Conservation (phyloP, 2,329 filamentous ascomycete genomes). For the Calonectria ilicicola region DNA sequence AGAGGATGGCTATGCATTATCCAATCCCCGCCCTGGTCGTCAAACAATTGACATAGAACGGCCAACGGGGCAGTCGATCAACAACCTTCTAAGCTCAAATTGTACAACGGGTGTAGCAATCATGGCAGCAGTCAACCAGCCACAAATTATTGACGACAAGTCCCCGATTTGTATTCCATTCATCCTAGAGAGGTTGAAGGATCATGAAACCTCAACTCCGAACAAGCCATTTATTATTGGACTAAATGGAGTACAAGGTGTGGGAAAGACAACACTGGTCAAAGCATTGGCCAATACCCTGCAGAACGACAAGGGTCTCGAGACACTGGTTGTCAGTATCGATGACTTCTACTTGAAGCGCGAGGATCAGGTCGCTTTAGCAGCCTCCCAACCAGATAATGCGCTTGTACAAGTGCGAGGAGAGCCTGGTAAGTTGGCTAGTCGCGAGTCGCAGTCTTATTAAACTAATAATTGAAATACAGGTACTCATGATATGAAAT, state of each 20-base stretch:
- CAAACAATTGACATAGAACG: neutral
- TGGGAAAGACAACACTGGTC: neutral
- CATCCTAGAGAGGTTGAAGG: neutral
- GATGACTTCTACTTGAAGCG: constrained; percentile 2
- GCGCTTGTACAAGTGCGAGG: neutral
- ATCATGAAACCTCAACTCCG: neutral
- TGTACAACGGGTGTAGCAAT: neutral
- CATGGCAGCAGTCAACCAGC: neutral
- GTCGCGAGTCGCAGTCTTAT: neutral
- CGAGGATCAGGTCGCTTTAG: neutral
- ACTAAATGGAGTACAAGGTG: neutral
- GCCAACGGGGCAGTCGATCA: neutral
- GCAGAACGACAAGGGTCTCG: neutral
- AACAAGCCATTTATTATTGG: neutral
- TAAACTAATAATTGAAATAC: neutral
- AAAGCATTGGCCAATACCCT: neutral
- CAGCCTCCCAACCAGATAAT: neutral
- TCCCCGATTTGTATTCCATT: neutral
- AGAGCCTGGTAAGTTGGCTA: neutral
- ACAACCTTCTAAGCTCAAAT: neutral
- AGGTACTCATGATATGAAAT: constrained; percentile 3
- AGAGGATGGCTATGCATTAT: neutral
- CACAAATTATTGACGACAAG: constrained; percentile 1
- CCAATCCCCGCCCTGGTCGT: neutral
- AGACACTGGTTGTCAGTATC: neutral